Base-by-base conservation (phyloP, 257 asterid genomes). In the Jacaranda copaia region DNA sequence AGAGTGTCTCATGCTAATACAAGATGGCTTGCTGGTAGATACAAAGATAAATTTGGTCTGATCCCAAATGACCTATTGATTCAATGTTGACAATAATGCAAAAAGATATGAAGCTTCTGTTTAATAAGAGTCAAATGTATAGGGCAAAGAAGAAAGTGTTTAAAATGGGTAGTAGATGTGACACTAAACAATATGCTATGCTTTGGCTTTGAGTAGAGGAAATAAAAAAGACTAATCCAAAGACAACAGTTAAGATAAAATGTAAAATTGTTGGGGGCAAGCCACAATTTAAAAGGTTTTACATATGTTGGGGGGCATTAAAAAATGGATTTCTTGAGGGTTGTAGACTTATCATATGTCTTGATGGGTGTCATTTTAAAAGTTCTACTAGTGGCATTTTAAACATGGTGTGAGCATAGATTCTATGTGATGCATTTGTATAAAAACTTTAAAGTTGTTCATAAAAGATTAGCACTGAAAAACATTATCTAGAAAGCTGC, bases 371-470 rank as follows among this genome's bases (percentile, higher is more conserved):
- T 14, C 49, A 65, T 20, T 1, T 76, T 1, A 76, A 45, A 15
- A 7, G 13, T 0, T 0, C 1, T 7, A 32, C 12, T 14, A 66
- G 68, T 13, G 74, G 74, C 1, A 36, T 59, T 2, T 0, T 75
- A n/a, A n/a, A n/a, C 0, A 15, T 65, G 16, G 1, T 42, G 51
- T 42, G 80, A 66, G 8, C 70, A 66, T 1, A 42, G 59, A n/a
- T 56, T 52, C n/a, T 67, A 40, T 67, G 75, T 67, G 1, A 39
- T 65, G 36, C 69, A 76, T 20, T 15, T 74, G 5, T 61, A 46
- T 6, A 13, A 48, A 3, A 74, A 74, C 16, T 74, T 60, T 19
- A 45, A 35, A 1, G 1, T 9, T 4, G 1, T 8, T 0, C 62
- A 45, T 6, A 48, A 46, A 9, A 69, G 75, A 0, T 7, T 76